Conservation (phyloP, 331 rosid genomes). For the Erythrophleum ivorense region DNA sequence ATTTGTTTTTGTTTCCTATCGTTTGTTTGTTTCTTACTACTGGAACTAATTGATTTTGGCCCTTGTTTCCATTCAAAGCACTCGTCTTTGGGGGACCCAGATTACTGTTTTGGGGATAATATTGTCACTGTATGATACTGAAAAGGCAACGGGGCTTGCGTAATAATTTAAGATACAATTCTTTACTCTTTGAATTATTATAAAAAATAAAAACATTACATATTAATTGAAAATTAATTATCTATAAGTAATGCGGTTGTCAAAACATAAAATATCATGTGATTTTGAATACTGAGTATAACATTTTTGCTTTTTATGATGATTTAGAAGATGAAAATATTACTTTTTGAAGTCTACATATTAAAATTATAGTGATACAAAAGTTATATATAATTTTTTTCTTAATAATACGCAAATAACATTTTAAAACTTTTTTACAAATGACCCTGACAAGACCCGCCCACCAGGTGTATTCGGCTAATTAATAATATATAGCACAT, state of each 20-base stretch:
- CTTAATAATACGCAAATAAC: background rate
- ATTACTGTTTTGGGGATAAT: background rate
- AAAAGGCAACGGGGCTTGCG: background rate
- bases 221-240: background rate
- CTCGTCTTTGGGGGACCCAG: background rate
- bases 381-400: too few species aligned
- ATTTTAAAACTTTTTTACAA: background rate
- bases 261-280: background rate
- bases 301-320: too few species aligned
- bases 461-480: background rate
- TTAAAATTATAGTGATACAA: too few species aligned
- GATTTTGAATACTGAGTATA: background rate
- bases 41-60: constrained; percentile 8
- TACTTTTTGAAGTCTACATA: too few species aligned
- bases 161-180: background rate
- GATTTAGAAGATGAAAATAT: too few species aligned
- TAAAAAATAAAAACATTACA: background rate
- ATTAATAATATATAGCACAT: background rate
- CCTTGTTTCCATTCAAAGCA: background rate
- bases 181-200: background rate
- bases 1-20: background rate
- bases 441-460: background rate
- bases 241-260: too few species aligned
- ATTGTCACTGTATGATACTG: background rate
- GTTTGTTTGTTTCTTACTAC: background rate